Evolutionary conservation across 106 monocot genomes (phyloP).

Genomic region (Acanthochlamys bracteata): DNA sequence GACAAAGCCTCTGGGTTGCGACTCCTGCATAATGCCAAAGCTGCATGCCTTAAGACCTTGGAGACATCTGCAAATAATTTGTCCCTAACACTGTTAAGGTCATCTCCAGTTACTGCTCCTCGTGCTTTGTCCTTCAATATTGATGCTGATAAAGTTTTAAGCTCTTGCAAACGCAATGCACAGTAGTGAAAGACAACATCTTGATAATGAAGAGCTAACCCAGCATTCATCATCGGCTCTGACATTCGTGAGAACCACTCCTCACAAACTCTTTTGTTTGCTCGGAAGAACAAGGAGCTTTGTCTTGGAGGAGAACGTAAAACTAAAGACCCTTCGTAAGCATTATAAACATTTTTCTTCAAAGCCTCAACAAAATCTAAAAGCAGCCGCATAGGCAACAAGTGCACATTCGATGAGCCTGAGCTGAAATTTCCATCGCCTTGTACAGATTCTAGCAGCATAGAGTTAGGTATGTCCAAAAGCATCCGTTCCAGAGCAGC

Average conservation of each 20-base stretch:
- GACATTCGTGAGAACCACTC: constrained; percentile 99
- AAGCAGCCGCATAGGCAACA: constrained; percentile 85
- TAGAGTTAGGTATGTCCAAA: constrained; percentile 65
- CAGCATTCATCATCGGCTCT: constrained; percentile 97
- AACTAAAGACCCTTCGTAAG: constrained; percentile 87
- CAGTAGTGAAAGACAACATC: constrained; percentile 77
- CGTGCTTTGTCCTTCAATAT: constrained; percentile 46
- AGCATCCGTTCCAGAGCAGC: constrained; percentile 98
- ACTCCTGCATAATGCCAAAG: constrained; percentile 66
- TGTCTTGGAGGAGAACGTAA: constrained; percentile 41
- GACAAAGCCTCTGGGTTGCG: constrained; percentile 72
- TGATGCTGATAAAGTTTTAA: constrained; percentile 35
- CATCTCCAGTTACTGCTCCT: constrained; percentile 27
- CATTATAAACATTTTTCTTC: constrained; percentile 96
- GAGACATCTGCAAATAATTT: constrained; percentile 56
- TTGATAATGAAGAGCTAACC: constrained; percentile 62
- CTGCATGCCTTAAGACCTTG: constrained; percentile 64
- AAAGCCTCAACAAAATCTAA: constrained; percentile 88
- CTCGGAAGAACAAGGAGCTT: constrained; percentile 85
- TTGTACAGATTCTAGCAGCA: constrained; percentile 51
- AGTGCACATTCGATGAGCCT: constrained; percentile 51
- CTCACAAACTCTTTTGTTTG: constrained; percentile 95
- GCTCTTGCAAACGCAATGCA: constrained; percentile 54
- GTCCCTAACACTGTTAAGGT: constrained; percentile 21
- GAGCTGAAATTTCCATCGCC: constrained; percentile 39